Evolutionary conservation across 1,284 basidiomycete species (phyloP), one percentile per base, ranked within the genome.

Genomic region (Volvariella volvacea): DNA sequence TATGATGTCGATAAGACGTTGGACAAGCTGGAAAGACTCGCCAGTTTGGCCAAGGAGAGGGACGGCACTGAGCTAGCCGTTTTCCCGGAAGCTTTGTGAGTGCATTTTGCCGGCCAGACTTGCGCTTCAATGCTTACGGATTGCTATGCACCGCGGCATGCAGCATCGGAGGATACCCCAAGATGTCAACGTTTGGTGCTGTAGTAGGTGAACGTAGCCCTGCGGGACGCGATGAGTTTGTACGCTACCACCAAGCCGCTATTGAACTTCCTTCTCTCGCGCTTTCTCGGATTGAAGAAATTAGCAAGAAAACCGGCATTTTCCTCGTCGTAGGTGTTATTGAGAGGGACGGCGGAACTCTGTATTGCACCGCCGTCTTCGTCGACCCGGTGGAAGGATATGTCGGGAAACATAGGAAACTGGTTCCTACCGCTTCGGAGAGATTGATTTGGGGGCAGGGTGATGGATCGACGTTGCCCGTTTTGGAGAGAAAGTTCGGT

Each of bases 21-120:
- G 17, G 59, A 70, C 42, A 85, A 82, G 56, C 69, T 83, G 3
- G 73, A 79, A 45, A 57, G 55, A 6, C 64, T 79, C 9, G 70
- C 73, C 10, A 67, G 58, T 15, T 56, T 75, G 4, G 78, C 79
- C 4, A 73, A 70, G 47, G 66, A 74, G 30, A 63, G 73, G 36
- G 74, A 77, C 49, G 65, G 65, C 2, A 65, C 74, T 0, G 71
- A 80, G 52, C 57, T 88, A 1, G 78, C 73, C 20, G 78, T 87
- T 12, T 83, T 88, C 54, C 85, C 84, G 2, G 84, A 88, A 58
- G 85, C 81, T 15, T 86, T 83, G 70, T 83, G 61, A 34, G 3
- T 7, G 20, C 15, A 41, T 14, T 30, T 45, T 38, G 8, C 22
- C 39, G 25, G 25, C 38, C 0, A 15, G 48, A 28, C 21, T 20